Conservation (phyloP, 495 filamentous ascomycete genomes). For the Wilcoxina mikolae region DNA sequence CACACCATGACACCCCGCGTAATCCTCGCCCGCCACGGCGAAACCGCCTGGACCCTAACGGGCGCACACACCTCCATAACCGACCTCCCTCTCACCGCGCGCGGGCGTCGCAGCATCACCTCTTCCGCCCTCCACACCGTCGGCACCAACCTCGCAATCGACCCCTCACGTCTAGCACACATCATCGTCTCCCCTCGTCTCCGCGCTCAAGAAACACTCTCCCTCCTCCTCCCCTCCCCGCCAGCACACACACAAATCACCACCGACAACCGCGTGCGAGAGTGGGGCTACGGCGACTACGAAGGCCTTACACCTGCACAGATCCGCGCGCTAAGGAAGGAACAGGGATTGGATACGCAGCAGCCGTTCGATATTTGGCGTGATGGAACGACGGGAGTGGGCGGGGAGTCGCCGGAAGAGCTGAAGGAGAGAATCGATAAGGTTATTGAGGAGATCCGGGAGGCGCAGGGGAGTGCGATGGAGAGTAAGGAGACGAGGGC, state of each 20-base stretch:
- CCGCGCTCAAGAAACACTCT: constrained; percentile 74
- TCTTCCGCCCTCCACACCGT: constrained; percentile 73
- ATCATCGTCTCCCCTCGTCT: constrained; percentile 80
- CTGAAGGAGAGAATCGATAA: constrained; percentile 55
- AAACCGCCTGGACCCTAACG: constrained; percentile 94
- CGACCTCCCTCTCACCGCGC: constrained; percentile 72
- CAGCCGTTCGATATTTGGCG: constrained; percentile 66
- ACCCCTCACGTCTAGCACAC: constrained; percentile 63
- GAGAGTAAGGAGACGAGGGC: constrained; percentile 32
- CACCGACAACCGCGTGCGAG: constrained; percentile 62
- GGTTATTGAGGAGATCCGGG: constrained; percentile 58
- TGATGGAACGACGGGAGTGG: constrained; percentile 20
- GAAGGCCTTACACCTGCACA: constrained; percentile 69
- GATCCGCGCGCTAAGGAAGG: constrained; percentile 48
- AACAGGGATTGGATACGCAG: constrained; percentile 43
- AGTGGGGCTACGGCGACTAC: constrained; percentile 96
- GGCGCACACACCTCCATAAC: constrained; percentile 78
- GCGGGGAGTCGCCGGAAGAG: constrained; percentile 42
- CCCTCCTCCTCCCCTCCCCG: constrained; percentile 56
- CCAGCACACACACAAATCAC: constrained; percentile 38
- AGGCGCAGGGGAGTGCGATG: constrained; percentile 41
- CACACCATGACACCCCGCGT: constrained; percentile 48
- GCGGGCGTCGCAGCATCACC: constrained; percentile 70
- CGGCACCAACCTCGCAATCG: constrained; percentile 71
- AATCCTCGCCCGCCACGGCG: constrained; percentile 84